Conservation (phyloP, 1,284 basidiomycete genomes). For the Singerocomus inundabilis region DNA sequence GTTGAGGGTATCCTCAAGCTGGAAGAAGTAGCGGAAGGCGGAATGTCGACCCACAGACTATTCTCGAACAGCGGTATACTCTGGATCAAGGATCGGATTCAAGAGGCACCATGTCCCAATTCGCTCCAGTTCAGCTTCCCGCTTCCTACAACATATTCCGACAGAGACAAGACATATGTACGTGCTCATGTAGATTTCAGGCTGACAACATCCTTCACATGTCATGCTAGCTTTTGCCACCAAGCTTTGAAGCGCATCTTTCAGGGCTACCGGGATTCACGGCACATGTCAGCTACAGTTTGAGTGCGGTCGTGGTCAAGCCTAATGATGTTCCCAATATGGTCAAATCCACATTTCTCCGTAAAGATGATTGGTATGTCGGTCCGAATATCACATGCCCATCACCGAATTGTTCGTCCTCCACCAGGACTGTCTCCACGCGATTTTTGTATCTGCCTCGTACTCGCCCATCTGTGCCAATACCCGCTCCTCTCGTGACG, state of each 20-base stretch:
- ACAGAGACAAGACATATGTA: constrained; percentile 58
- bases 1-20: constrained; percentile 58
- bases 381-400: constrained; percentile 10
- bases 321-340: constrained; percentile 38
- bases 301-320: constrained; percentile 47
- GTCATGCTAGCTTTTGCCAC: constrained; percentile 53
- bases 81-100: constrained; percentile 52
- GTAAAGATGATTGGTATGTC: constrained; percentile 47
- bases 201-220: constrained; percentile 4
- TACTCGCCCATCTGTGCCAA: constrained; percentile 52
- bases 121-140: constrained; percentile 52
- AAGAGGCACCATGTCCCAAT: constrained; percentile 46
- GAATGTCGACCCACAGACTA: constrained; percentile 49
- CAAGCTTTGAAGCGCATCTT: constrained; percentile 59
- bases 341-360: constrained; percentile 47
- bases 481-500: constrained; percentile 47
- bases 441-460: constrained; percentile 67
- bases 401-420: constrained; percentile 1
- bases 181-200: constrained; percentile 27
- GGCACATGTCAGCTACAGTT: constrained; percentile 57
- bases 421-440: constrained; percentile 50
- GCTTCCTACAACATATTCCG: constrained; percentile 57
- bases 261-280: constrained; percentile 66
- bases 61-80: constrained; percentile 52
- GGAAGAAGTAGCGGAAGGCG: constrained; percentile 65